Conservation (phyloP, 148 eudicot species). For the Rhododendron molle region DNA sequence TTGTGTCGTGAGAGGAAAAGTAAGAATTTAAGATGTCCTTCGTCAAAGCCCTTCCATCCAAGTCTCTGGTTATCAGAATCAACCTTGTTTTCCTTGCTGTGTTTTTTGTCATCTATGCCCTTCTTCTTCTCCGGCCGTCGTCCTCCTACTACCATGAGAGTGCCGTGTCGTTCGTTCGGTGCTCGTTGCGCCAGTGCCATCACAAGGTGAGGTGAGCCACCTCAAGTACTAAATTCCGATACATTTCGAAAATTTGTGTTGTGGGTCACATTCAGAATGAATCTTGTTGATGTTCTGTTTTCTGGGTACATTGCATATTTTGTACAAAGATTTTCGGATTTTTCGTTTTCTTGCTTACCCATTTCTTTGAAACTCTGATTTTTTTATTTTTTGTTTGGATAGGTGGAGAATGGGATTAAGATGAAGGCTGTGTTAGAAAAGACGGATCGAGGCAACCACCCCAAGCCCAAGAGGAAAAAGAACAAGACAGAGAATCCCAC, state of each 20-base stretch:
- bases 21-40: not conserved
- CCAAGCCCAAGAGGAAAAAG: slow-evolving; percentile 16
- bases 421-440: slow-evolving; percentile 78
- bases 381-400: not conserved
- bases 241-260: not conserved
- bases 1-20: not conserved
- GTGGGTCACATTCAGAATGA: not conserved
- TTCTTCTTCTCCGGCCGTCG: slow-evolving; percentile 60
- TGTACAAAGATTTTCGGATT: not conserved
- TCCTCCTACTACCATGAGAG: slow-evolving; percentile 35
- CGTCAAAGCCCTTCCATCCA: slow-evolving; percentile 55
- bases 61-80: slow-evolving; percentile 63
- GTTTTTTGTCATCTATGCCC: slow-evolving; percentile 55
- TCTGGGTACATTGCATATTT: not conserved
- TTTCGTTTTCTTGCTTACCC: not conserved
- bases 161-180: slow-evolving; percentile 35
- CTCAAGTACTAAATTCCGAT: not conserved
- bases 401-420: slow-evolving; percentile 61
- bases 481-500: slow-evolving; percentile 51
- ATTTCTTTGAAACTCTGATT: not conserved
- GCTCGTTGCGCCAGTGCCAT: slow-evolving; percentile 67
- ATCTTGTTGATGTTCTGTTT: not conserved
- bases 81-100: slow-evolving; percentile 65
- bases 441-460: slow-evolving; percentile 12
- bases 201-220: slow-evolving; percentile 96